Conservation (phyloP, 1,284 basidiomycete genomes). For the Heterobasidion annosum region DNA sequence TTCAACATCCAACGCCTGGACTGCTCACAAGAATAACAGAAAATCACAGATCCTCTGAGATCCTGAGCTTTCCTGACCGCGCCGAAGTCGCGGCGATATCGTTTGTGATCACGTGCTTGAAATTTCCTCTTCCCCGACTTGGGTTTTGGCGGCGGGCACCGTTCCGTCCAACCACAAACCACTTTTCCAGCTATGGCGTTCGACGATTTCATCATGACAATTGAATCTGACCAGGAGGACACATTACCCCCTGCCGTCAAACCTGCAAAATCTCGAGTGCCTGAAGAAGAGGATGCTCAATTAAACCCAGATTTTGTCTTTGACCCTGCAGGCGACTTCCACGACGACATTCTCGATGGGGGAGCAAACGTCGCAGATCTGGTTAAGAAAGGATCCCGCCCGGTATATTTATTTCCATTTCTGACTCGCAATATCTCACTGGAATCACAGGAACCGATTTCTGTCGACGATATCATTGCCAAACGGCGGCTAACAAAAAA, state of each 20-base stretch:
- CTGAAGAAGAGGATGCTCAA: conserved; percentile 44
- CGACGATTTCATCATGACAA: conserved; percentile 71
- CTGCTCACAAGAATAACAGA: too few species aligned
- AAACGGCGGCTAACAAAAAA: conserved; percentile 40
- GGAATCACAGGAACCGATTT: conserved; percentile 57
- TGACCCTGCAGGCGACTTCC: conserved; percentile 68
- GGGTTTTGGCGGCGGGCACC: neutral
- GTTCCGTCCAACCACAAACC: neutral
- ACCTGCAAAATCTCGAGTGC: conserved; percentile 9
- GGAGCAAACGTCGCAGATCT: conserved; percentile 35
- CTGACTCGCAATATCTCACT: conserved; percentile 6
- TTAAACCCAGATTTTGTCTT: conserved; percentile 81
- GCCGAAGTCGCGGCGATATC: neutral
- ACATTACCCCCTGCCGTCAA: conserved; percentile 8
- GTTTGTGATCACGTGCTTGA: neutral
- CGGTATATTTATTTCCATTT: conserved; percentile 34
- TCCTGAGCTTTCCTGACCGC: too few species aligned
- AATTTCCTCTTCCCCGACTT: neutral
- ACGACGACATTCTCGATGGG: conserved; percentile 39
- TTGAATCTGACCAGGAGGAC: conserved; percentile 68
- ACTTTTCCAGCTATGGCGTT: conserved; percentile 8
- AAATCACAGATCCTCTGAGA: too few species aligned
- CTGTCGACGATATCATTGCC: conserved; percentile 88
- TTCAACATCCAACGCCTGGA: too few species aligned
- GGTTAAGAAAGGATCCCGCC: conserved; percentile 54